Conservation (phyloP, 148 eudicot species). For the Rhododendron simsii region DNA sequence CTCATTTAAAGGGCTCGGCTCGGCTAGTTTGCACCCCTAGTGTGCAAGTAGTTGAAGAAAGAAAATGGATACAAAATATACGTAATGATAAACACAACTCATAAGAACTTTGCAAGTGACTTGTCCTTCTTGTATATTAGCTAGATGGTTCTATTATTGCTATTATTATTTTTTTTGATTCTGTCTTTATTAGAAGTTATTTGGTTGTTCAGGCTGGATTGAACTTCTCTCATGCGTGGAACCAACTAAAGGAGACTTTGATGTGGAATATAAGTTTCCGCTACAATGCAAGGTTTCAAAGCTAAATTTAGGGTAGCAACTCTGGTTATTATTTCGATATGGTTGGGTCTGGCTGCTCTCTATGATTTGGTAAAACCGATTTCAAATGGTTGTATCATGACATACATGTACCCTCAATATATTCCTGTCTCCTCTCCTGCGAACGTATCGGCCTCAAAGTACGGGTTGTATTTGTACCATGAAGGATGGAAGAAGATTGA, state of each 20-base stretch:
- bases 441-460: slow-evolving; percentile 60
- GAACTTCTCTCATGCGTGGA: not conserved
- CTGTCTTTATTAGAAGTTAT: not conserved
- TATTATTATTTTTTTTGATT: not conserved
- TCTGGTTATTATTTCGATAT: slow-evolving; percentile 33
- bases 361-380: slow-evolving; percentile 55
- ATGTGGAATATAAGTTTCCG: slow-evolving; percentile 1
- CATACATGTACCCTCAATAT: slow-evolving; percentile 95
- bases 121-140: not conserved
- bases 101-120: not conserved
- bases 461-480: slow-evolving; percentile 81
- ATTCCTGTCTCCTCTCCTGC: slow-evolving; percentile 66
- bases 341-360: slow-evolving; percentile 45
- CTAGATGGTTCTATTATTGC: not conserved
- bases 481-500: slow-evolving; percentile 97
- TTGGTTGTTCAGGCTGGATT: not conserved
- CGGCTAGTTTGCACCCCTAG: too few species aligned
- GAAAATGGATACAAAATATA: not conserved
- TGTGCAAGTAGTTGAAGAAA: not conserved
- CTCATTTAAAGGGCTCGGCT: too few species aligned
- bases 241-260: not conserved
- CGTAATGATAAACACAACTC: not conserved
- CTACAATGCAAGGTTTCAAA: slow-evolving; percentile 44
- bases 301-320: slow-evolving; percentile 45
- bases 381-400: slow-evolving; percentile 83